phyloP scores from a whole-genome alignment of 2,329 filamentous ascomycete genomes.

The Lithohypha guttulata region DNA sequence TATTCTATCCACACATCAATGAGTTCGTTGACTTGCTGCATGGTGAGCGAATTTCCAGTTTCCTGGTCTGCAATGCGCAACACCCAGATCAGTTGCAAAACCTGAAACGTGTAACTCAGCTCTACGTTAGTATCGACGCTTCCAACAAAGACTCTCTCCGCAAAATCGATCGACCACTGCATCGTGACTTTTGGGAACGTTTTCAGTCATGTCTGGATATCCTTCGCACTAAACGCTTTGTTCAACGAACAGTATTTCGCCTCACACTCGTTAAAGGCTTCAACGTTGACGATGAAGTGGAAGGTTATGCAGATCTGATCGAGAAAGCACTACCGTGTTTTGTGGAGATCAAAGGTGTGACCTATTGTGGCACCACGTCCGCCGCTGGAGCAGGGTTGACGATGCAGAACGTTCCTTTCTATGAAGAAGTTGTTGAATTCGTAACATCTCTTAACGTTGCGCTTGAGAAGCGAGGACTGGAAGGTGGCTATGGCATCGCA shows the following conservation, averaged over 20 bases:
- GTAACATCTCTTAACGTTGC: conserved; percentile 63
- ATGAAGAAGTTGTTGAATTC: conserved; percentile 78
- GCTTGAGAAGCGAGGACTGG: conserved; percentile 57
- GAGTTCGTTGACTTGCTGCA: conserved; percentile 78
- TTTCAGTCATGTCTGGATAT: conserved; percentile 89
- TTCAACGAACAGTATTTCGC: conserved; percentile 86
- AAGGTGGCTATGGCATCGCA: conserved; percentile 64
- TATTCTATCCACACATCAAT: conserved; percentile 97
- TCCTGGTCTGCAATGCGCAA: conserved; percentile 94
- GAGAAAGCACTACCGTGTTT: conserved; percentile 81
- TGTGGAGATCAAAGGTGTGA: conserved; percentile 92
- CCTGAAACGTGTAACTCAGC: conserved; percentile 76
- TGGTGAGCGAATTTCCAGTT: conserved; percentile 75
- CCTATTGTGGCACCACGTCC: conserved; percentile 85
- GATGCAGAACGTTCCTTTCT: conserved; percentile 98
- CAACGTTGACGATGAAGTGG: conserved; percentile 87
- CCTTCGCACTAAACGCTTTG: conserved; percentile 67
- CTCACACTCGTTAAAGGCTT: conserved; percentile 95
- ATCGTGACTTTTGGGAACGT: conserved; percentile 95
- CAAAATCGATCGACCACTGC: conserved; percentile 81
- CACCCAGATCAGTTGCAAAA: conserved; percentile 82
- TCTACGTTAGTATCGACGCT: conserved; percentile 94
- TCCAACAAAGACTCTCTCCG: conserved; percentile 79
- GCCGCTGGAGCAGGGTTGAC: conserved; percentile 74
- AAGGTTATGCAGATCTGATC: conserved; percentile 81